phyloP scores from a whole-genome alignment of 2,329 filamentous ascomycete species.

The Aspergillus nomiae region DNA sequence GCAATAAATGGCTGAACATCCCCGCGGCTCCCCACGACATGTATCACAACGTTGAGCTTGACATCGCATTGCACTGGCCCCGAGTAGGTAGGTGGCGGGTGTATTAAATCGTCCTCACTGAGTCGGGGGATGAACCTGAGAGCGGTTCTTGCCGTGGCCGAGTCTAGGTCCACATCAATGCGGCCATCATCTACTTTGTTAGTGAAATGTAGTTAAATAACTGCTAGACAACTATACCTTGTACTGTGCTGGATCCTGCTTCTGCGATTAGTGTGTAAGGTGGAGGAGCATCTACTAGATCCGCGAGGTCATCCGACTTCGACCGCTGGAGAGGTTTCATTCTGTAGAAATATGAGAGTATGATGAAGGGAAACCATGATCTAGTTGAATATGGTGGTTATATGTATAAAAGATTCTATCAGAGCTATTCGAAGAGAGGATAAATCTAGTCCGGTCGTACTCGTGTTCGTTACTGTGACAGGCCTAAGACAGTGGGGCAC shows the following conservation, averaged over 20 bases:
- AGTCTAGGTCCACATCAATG: conserved; percentile 24
- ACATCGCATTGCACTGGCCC: conserved; percentile 14
- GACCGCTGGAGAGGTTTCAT: background rate
- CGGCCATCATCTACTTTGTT: conserved; percentile 22
- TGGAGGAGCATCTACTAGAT: background rate
- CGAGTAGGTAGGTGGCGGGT: conserved; percentile 22
- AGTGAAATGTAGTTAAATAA: background rate
- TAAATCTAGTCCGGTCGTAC: background rate
- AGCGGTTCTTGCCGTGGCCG: conserved; percentile 17
- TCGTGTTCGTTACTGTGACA: background rate
- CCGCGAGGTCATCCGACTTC: background rate
- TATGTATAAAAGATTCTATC: background rate
- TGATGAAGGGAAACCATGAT: background rate
- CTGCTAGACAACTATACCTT: background rate
- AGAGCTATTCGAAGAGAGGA: background rate
- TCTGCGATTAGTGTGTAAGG: background rate
- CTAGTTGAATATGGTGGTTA: background rate
- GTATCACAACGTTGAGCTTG: conserved; percentile 57
- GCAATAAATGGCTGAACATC: conserved; percentile 64
- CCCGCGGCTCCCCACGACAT: conserved; percentile 59
- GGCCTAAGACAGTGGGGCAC: background rate
- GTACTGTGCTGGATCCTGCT: background rate
- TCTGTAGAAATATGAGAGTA: background rate
- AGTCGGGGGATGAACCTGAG: conserved; percentile 15
- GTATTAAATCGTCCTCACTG: conserved; percentile 12